Evolutionary conservation across 306 rosid genomes (phyloP).

Genomic region (Biancaea sappan): DNA sequence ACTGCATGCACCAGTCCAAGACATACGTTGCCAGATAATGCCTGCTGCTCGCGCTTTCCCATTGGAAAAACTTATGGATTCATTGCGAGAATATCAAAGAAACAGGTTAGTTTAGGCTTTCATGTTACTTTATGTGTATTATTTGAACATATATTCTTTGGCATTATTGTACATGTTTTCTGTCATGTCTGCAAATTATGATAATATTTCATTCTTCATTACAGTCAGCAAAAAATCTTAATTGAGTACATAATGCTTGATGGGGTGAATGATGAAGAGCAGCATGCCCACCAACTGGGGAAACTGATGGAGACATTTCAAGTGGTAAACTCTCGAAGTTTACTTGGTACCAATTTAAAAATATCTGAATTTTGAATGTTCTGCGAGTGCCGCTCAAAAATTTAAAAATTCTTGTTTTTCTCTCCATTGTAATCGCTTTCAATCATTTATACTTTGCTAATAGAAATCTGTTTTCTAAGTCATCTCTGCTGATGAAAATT

Average conservation of each 20-base stretch:
- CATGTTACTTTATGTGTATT: neutral
- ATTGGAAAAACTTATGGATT: constrained; percentile 79
- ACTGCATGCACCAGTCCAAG: constrained; percentile 91
- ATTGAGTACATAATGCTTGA: constrained; percentile 98
- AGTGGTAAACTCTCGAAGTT: constrained; percentile 66
- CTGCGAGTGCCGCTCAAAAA: constrained; percentile 7
- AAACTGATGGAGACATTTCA: constrained; percentile 77
- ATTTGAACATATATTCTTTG: neutral
- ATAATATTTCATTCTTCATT: constrained; percentile 28
- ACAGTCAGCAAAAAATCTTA: constrained; percentile 85
- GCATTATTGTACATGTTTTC: neutral
- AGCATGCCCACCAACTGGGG: constrained; percentile 87
- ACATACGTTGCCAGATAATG: constrained; percentile 96
- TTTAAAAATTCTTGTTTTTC: neutral
- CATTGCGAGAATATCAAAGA: constrained; percentile 81
- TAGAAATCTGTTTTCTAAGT: too few species aligned
- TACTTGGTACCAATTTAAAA: constrained; percentile 11
- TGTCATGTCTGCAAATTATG: constrained; percentile 13
- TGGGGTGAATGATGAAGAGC: constrained; percentile 91
- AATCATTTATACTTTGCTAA: neutral
- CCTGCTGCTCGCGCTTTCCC: constrained; percentile 99
- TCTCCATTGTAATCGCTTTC: neutral
- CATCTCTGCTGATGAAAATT: too few species aligned
- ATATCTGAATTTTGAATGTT: constrained; percentile 5
- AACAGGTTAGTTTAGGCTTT: constrained; percentile 49